Evolutionary conservation across 306 rosid genomes (phyloP), one percentile per base, ranked within the genome.

Genomic region (Quillaja saponaria): DNA sequence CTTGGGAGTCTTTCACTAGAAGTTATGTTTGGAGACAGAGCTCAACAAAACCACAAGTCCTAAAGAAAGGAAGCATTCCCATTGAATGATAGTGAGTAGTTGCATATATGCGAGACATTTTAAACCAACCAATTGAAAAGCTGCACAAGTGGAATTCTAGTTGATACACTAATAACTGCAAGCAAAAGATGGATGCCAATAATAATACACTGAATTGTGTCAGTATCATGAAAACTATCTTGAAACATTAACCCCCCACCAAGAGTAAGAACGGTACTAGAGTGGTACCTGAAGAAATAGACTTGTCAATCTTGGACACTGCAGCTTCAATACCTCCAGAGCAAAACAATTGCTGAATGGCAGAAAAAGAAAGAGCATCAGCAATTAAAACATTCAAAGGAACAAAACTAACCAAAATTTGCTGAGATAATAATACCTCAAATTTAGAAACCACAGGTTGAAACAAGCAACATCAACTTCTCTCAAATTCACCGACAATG

Each of bases 401-500:
- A 54, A 31, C 59, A 34, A 67, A 74, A 45, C 53, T 51, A 67
- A 14, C 14, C 15, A 25, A 4, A 47, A 47, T 60, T 65, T 11
- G 42, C 16, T 14, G 14, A 46, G 64, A 46, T 34, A 60, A 58
- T 18, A 57, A 66, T 71, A 89, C 99, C 99, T 94, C 76, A 94
- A 75, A 67, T 90, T 94, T 19, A 94, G 96, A 80, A 82, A 75
- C 77, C 91, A 80, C 20, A 94, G 95, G 73, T 90, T 94, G 78
- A 71, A 76, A 82, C 99, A 94, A 68, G 94, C 78, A 19, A 94
- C 76, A 72, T 94, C 91, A 64, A 94, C 96, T 55, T 89, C 99
- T 79, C 90, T 94, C 75, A 94, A 71, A 74, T 94, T 78, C 5
- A 71, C 64, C 2, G 99, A 94, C 51, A 89, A 77, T 61, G 99